Percentiles rank a stretch among this genome's conserved stretches.
phyloP scores from a whole-genome alignment of 305 asterid species.

The Plantago lanceolata region DNA sequence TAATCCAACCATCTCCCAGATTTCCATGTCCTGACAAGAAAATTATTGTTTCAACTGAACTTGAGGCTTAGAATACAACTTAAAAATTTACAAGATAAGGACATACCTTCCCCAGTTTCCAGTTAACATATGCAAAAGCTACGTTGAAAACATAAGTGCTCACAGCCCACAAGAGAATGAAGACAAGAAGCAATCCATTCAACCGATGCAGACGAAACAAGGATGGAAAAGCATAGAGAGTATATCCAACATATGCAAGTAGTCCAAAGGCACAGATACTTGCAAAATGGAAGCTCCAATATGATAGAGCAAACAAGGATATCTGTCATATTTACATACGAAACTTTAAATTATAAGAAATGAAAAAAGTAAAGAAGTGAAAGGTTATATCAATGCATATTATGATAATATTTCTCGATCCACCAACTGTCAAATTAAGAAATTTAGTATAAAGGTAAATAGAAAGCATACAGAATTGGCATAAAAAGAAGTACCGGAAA shows the following conservation, averaged over 20 bases:
- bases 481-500: conserved; percentile 70
- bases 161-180: conserved; percentile 97
- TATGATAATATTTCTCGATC: conserved; percentile 7
- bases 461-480: conserved; percentile 23
- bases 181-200: conserved; percentile 92
- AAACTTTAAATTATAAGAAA: conserved; percentile 40
- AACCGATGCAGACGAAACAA: conserved; percentile 85
- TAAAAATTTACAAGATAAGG: conserved; percentile 27
- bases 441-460: conserved; percentile 12
- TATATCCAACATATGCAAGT: conserved; percentile 91
- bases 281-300: conserved; percentile 99
- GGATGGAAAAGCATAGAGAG: conserved; percentile 82
- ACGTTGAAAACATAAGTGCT: conserved; percentile 95
- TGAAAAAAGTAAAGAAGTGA: conserved; percentile 23
- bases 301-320: conserved; percentile 84
- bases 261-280: conserved; percentile 96
- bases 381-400: conserved; percentile 13
- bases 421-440: conserved; percentile 14
- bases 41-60: conserved; percentile 26
- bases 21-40: conserved; percentile 81
- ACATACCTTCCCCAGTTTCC: conserved; percentile 89
- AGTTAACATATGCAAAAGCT: conserved; percentile 77
- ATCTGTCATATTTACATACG: conserved; percentile 62
- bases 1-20: conserved; percentile 98
- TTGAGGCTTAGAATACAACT: conserved; percentile 19